phyloP scores from a whole-genome alignment of 2,329 filamentous ascomycete species.

The Sclerotinia subarctica region DNA sequence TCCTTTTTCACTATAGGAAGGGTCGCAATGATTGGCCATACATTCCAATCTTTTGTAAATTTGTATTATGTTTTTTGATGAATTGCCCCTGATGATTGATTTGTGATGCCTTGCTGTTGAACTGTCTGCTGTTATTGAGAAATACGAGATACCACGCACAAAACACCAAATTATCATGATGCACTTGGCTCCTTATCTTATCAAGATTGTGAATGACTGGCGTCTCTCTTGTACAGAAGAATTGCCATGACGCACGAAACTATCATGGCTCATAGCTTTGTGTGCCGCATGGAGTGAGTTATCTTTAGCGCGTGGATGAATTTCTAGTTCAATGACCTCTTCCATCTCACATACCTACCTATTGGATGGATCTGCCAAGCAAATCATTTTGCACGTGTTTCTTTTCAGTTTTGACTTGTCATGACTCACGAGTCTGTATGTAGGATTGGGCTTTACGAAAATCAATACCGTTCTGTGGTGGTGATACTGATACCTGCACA shows the following conservation, averaged over 20 bases:
- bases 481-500: no score
- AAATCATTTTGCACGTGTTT: not conserved
- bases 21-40: constrained; percentile 26
- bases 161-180: not conserved
- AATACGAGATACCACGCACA: not conserved
- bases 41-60: constrained; percentile 21
- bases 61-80: not conserved
- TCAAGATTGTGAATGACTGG: not conserved
- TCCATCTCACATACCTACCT: not conserved
- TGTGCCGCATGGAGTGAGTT: not conserved
- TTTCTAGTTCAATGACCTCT: not conserved
- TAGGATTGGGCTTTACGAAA: not conserved
- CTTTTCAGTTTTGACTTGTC: not conserved
- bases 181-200: not conserved
- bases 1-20: constrained; percentile 23
- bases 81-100: not conserved
- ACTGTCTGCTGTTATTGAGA: not conserved
- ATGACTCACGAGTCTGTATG: not conserved
- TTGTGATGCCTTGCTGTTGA: not conserved
- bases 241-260: not conserved
- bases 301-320: not conserved
- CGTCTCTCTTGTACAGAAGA: not conserved
- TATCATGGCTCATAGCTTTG: not conserved
- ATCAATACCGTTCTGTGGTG: not conserved
- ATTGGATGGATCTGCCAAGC: not conserved